Evolutionary conservation across 2,329 filamentous ascomycete genomes (phyloP), one percentile per base, ranked within the genome.

Genomic region (Fonsecaea pugnacius): DNA sequence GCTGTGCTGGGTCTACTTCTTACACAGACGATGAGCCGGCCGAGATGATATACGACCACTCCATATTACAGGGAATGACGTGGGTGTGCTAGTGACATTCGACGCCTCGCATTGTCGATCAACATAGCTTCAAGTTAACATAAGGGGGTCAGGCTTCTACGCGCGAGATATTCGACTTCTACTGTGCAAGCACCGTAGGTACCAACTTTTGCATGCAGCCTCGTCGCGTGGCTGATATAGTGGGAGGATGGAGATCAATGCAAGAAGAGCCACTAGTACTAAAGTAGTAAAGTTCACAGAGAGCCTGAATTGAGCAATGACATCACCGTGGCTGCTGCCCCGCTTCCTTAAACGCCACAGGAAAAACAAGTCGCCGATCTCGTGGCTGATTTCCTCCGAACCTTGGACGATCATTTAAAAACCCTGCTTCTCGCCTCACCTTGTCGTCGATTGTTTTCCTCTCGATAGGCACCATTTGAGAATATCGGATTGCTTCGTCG

Each of bases 401-500:
- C 6, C 43, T 48, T 48, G 43, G 43, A 36, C 36, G 21, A 63
- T 63, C 55, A 46, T 53, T 61, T 59, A 67, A 67, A 64, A 61
- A 56, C 46, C 58, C 60, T 62, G 57, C 57, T 46, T 54, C 27
- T 18, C 32, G 27, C 38, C 33, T 60, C 51, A 55, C 46, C 54
- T 52, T 36, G 21, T 8, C 58, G 61, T 35, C 51, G 38, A 12
- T 56, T 64, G 30, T 51, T 50, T 53, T 62, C 40, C 46, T 58
- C 33, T 24, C 50, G 50, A 59, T 60, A 67, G 65, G 48, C 65
- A 67, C 65, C 59, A 56, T 38, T 52, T 24, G 54, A 27, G 60
- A 53, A 60, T 57, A 63, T 65, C 60, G 59, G 43, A 58, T 63
- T 65, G 63, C 65, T 58, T 65, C 65, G 63, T 58, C 18, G 33